Evolutionary conservation across 2,329 filamentous ascomycete genomes (phyloP).

Genomic region (Thelonectria discophora): DNA sequence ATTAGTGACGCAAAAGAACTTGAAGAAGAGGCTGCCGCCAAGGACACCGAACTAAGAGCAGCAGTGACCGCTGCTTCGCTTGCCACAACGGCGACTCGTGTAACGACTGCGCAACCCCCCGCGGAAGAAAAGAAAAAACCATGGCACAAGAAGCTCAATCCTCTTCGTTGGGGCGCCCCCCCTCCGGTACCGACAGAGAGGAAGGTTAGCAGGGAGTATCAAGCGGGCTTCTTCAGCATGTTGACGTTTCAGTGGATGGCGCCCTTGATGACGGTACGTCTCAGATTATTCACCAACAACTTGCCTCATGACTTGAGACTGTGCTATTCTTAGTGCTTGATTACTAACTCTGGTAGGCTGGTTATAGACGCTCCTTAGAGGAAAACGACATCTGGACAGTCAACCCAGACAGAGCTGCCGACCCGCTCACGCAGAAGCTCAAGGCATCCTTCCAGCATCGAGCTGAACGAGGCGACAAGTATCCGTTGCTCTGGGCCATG

Average conservation of each 20-base stretch:
- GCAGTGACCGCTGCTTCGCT: slow-evolving; percentile 64
- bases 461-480: slow-evolving; percentile 72
- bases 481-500: slow-evolving; percentile 80
- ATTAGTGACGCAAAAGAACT: slow-evolving; percentile 16
- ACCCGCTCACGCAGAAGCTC: slow-evolving; percentile 73
- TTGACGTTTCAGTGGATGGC: slow-evolving; percentile 92
- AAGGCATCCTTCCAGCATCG: slow-evolving; percentile 74
- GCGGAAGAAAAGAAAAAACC: slow-evolving; percentile 55
- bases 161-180: slow-evolving; percentile 65
- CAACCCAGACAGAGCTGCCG: slow-evolving; percentile 80
- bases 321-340: slow-evolving; percentile 18
- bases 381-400: slow-evolving; percentile 88
- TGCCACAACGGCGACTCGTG: slow-evolving; percentile 58
- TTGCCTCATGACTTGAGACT: background rate
- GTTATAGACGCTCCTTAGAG: slow-evolving; percentile 86
- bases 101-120: slow-evolving; percentile 47
- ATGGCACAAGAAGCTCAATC: slow-evolving; percentile 72
- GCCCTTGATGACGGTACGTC: slow-evolving; percentile 79
- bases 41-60: slow-evolving; percentile 33
- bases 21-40: slow-evolving; percentile 26
- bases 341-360: slow-evolving; percentile 60
- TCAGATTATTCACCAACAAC: background rate
- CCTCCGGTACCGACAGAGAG: slow-evolving; percentile 65
- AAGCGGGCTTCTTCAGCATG: slow-evolving; percentile 76
- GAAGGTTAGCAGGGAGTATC: slow-evolving; percentile 71